Percentiles rank a stretch among this genome's conserved stretches.
Conservation (phyloP, 2,329 filamentous ascomycete species). For the Penicillium hesseltinei region DNA sequence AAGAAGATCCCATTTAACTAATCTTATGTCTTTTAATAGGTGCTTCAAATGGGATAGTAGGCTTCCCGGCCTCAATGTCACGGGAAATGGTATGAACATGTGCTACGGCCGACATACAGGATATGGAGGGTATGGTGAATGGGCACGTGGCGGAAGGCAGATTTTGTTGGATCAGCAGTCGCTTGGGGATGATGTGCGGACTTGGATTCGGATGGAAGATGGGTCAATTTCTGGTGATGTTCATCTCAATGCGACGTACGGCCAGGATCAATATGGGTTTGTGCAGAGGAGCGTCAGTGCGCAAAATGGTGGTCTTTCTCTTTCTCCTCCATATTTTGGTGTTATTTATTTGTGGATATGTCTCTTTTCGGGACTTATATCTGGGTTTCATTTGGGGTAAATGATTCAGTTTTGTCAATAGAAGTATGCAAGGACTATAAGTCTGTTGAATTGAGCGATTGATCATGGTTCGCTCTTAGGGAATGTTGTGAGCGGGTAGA, state of each 20-base stretch:
- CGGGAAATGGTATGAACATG: slow-evolving; percentile 46
- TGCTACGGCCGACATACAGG: slow-evolving; percentile 67
- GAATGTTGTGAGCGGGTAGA: not conserved
- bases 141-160: slow-evolving; percentile 61
- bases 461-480: no score
- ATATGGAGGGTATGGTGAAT: slow-evolving; percentile 68
- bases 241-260: slow-evolving; percentile 59
- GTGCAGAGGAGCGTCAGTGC: not conserved
- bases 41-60: slow-evolving; percentile 43
- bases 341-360: slow-evolving; percentile 3
- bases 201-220: slow-evolving; percentile 62
- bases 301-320: not conserved
- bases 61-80: slow-evolving; percentile 30
- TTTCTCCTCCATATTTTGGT: not conserved
- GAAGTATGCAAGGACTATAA: no score
- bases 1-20: slow-evolving; percentile 12
- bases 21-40: slow-evolving; percentile 12
- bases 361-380: not conserved
- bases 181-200: slow-evolving; percentile 50
- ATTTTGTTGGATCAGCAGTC: slow-evolving; percentile 49
- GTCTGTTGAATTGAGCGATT: not conserved
- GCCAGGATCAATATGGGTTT: slow-evolving; percentile 51
- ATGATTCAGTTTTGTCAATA: not conserved
- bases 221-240: slow-evolving; percentile 54
- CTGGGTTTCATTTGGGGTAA: not conserved